Percentiles rank a stretch among this genome's conserved stretches.
Conservation (phyloP, 2,329 filamentous ascomycete genomes). For the Paradendryphiella salina region DNA sequence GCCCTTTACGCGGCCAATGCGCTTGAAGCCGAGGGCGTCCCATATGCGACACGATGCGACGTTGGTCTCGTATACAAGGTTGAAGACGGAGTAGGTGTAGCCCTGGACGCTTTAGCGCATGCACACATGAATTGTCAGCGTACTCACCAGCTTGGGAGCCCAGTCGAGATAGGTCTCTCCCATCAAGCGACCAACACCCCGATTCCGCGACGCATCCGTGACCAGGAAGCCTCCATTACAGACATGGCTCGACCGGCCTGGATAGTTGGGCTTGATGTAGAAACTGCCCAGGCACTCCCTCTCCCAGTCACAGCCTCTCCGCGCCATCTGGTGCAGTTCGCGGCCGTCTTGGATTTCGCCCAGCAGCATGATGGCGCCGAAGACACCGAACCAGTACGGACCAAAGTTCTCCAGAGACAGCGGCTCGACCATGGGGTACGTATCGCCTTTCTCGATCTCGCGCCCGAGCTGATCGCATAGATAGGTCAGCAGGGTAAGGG, state of each 20-base stretch:
- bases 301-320: constrained; percentile 67
- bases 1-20: constrained; percentile 75
- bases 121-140: neutral
- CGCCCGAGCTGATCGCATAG: constrained; percentile 83
- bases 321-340: constrained; percentile 54
- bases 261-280: constrained; percentile 93
- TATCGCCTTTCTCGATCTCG: constrained; percentile 90
- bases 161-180: constrained; percentile 57
- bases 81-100: constrained; percentile 92
- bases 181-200: constrained; percentile 57
- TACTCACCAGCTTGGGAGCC: constrained; percentile 54
- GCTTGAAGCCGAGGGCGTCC: constrained; percentile 90
- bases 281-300: constrained; percentile 85
- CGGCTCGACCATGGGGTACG: constrained; percentile 82
- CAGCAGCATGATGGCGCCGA: constrained; percentile 83
- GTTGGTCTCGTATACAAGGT: constrained; percentile 92
- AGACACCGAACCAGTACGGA: constrained; percentile 88
- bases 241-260: constrained; percentile 84
- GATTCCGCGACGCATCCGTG: constrained; percentile 53
- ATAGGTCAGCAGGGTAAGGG: constrained; percentile 72
- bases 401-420: constrained; percentile 76
- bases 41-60: constrained; percentile 87
- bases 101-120: constrained; percentile 54
- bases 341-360: constrained; percentile 66
- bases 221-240: constrained; percentile 66